Base-by-base conservation (phyloP, 257 asterid species). In the Nicotiana obtusifolia region DNA sequence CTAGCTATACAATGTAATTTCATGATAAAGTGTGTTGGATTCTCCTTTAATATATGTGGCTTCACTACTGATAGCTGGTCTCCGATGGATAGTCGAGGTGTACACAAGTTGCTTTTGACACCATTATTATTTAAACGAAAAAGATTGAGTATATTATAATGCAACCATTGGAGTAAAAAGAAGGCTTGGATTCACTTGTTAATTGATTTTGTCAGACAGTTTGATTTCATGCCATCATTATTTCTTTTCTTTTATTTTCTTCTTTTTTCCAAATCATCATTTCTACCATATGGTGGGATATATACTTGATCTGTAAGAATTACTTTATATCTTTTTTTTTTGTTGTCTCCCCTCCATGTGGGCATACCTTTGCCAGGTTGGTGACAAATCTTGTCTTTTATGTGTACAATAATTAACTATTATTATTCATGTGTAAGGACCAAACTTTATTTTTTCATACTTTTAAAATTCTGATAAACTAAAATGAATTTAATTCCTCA, bases 171-270 rank as follows among this genome's bases (percentile, higher is more conserved):
- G 15, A 73, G 79, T 47, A 24, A 47, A 41, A 5, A 3, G 2
- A 2, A 14, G 26, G 3, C 4, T 47, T 14, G 7, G 8, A 47
- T 73, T 73, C 79, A 73, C 61, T 44, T 73, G 57, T 13, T 73
- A 17, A 44, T 71, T 71, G 59, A 22, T 73, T 7, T 73, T 73
- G 41, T 73, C 78, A 73, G 78, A 73, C 78, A 73, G 26, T 73
- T 73, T 73, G 41, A 47, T 73, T 73, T 13, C 79, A 73, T 47
- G 22, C 33, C 61, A 47, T 73, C 79, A 73, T 73, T 15, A 71
- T 44, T 7, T 73, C 8, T 41, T 44, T 7, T 71, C 79, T 57
- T 37, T 37, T 28, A 28, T 28, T 28, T 28, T 28, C 31, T 28
- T 37, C 44, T 37, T 37, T 37, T 37, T 37, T 37, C 10, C 10